phyloP scores from a whole-genome alignment of 1,284 basidiomycete species.

The Vanrija sp. region DNA sequence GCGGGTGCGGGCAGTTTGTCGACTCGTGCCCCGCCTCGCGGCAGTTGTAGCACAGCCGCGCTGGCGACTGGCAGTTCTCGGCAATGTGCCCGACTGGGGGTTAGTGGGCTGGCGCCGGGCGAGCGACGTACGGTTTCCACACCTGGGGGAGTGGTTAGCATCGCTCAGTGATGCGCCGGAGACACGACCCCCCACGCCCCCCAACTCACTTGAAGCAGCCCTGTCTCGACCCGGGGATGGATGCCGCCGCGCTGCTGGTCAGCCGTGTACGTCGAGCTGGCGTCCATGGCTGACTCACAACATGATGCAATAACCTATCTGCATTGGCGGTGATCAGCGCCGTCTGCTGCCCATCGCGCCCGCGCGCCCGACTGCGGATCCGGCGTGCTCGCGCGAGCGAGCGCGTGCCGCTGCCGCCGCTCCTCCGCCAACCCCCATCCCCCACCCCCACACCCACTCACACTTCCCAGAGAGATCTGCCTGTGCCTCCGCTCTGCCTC shows the following conservation, averaged over 20 bases:
- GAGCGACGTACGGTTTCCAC: slow-evolving; percentile 34
- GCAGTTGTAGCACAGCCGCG: slow-evolving; percentile 88
- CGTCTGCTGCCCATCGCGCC: too few relatives aligned
- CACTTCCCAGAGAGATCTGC: too few relatives aligned
- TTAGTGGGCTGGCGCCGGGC: not conserved
- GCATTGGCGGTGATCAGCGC: not conserved
- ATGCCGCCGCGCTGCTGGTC: slow-evolving; percentile 28
- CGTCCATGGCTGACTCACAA: not conserved
- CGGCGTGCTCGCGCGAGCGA: too few relatives aligned
- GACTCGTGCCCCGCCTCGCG: slow-evolving; percentile 85
- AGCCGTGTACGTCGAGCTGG: not conserved
- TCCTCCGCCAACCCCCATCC: too few relatives aligned
- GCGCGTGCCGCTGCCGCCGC: too few relatives aligned
- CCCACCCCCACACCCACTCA: too few relatives aligned
- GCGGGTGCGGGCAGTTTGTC: slow-evolving; percentile 75
- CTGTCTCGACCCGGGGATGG: slow-evolving; percentile 44
- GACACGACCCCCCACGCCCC: not conserved
- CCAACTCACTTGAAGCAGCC: slow-evolving; percentile 46
- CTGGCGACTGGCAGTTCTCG: slow-evolving; percentile 78
- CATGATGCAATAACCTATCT: slow-evolving; percentile 5
- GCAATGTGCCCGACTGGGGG: slow-evolving; percentile 75
- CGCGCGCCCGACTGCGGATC: too few relatives aligned
- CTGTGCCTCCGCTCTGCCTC: too few relatives aligned
- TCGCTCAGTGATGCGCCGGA: slow-evolving; percentile 5
- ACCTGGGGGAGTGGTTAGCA: slow-evolving; percentile 16